Percentiles rank a stretch among this genome's conserved stretches.
Conservation (phyloP, 208 protist genomes). For the Trypanosoma rangeli region DNA sequence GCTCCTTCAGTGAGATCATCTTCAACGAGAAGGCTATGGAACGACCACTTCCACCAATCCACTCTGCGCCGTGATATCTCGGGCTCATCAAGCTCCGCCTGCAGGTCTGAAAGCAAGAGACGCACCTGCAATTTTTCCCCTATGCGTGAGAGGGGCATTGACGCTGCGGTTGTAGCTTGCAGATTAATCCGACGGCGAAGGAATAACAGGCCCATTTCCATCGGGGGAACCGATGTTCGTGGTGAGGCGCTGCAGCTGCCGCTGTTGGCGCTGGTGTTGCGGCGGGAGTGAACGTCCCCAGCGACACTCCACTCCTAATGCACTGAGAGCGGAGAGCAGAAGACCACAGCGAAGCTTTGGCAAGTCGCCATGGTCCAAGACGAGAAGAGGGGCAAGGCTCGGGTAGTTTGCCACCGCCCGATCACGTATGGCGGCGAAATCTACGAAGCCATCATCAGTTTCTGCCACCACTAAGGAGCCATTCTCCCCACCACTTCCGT, state of each 20-base stretch:
- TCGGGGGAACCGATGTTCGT: neutral
- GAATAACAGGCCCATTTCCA: slow-evolving; percentile 11
- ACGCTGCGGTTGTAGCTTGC: neutral
- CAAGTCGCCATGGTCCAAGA: slow-evolving; percentile 12
- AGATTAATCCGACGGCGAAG: neutral
- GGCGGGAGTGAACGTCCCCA: slow-evolving; percentile 14
- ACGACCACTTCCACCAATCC: slow-evolving; percentile 2
- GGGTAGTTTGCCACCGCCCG: slow-evolving; percentile 18
- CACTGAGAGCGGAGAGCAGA: slow-evolving; percentile 14
- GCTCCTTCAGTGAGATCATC: neutral
- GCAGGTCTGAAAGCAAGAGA: slow-evolving; percentile 15
- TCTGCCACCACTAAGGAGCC: neutral
- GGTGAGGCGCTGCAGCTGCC: neutral
- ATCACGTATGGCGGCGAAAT: slow-evolving; percentile 21
- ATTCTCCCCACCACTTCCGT: neutral
- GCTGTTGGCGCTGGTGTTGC: neutral
- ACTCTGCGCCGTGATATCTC: neutral
- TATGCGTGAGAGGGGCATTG: neutral
- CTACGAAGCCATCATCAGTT: slow-evolving; percentile 21
- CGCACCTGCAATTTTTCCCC: neutral
- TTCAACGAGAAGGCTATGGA: neutral
- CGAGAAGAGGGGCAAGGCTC: slow-evolving; percentile 8
- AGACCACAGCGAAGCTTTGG: neutral
- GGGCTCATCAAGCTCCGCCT: slow-evolving; percentile 10
- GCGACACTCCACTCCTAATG: slow-evolving; percentile 24